These are phyloP conservation scores for Talaromyces pinophilus DNA, from an alignment of 2,329 filamentous ascomycete species.

Conservation along the genomic window DNA sequence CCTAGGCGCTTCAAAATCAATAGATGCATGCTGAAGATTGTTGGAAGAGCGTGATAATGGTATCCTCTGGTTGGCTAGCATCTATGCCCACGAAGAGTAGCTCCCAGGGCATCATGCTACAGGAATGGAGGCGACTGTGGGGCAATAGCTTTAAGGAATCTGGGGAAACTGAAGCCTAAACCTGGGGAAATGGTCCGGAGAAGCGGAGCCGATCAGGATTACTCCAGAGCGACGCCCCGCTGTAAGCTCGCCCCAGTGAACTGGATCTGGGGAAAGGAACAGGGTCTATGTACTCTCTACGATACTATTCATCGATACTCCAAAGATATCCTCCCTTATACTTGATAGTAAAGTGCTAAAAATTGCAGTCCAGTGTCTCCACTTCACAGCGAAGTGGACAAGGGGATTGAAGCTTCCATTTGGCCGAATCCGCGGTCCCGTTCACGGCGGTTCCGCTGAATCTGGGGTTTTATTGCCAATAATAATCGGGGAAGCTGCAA, in stretches of 20 bases:
- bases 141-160: not conserved
- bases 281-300: not conserved
- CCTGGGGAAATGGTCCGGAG: not conserved
- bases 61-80: not conserved
- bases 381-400: not conserved
- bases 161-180: constrained; percentile 1
- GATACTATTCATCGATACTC: too few species aligned
- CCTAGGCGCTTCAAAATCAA: not conserved
- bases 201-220: constrained; percentile 6
- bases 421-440: constrained; percentile 3
- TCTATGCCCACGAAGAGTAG: not conserved
- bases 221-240: not conserved
- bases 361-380: not conserved
- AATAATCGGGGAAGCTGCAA: not conserved
- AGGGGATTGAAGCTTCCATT: not conserved
- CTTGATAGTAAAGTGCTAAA: too few species aligned
- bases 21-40: not conserved
- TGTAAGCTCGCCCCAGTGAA: not conserved
- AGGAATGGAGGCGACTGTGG: not conserved
- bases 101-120: not conserved
- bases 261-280: constrained; percentile 2
- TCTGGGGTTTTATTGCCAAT: not conserved
- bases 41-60: not conserved
- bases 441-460: not conserved
- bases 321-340: too few species aligned